phyloP scores from a whole-genome alignment of 2,329 filamentous ascomycete genomes.

The Fusarium lyarnte region DNA sequence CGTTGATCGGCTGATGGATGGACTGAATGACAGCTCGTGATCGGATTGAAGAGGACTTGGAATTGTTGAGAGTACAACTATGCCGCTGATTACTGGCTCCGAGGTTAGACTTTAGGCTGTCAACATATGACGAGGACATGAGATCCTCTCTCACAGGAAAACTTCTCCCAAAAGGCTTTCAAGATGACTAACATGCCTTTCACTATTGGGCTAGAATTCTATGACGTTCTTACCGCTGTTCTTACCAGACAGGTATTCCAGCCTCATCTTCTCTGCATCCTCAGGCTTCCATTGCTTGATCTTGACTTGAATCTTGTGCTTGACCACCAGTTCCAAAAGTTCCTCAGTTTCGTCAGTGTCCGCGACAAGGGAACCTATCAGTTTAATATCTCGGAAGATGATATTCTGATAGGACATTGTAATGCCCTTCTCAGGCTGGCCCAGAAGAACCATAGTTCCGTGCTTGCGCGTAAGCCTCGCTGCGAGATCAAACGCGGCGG shows the following conservation, averaged over 20 bases:
- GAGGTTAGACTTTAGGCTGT: not conserved
- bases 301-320: slow-evolving; percentile 3
- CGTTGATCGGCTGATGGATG: not conserved
- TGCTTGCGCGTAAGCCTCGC: slow-evolving; percentile 9
- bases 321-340: not conserved
- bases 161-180: not conserved
- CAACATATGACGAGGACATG: not conserved
- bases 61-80: not conserved
- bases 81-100: not conserved
- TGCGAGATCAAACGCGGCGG: not conserved
- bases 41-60: not conserved
- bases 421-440: slow-evolving; percentile 5
- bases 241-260: not conserved
- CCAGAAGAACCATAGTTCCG: slow-evolving; percentile 7
- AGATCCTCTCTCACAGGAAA: not conserved
- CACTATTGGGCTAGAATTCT: not conserved
- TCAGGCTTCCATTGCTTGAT: slow-evolving; percentile 13
- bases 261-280: slow-evolving; percentile 7
- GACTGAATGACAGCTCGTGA: not conserved
- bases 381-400: not conserved
- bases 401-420: not conserved
- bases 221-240: not conserved
- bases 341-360: not conserved
- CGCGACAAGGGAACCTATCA: not conserved
- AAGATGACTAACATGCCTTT: fast-evolving